Evolutionary conservation across 2,329 filamentous ascomycete species (phyloP).

Genomic region (Colletotrichum sp.): DNA sequence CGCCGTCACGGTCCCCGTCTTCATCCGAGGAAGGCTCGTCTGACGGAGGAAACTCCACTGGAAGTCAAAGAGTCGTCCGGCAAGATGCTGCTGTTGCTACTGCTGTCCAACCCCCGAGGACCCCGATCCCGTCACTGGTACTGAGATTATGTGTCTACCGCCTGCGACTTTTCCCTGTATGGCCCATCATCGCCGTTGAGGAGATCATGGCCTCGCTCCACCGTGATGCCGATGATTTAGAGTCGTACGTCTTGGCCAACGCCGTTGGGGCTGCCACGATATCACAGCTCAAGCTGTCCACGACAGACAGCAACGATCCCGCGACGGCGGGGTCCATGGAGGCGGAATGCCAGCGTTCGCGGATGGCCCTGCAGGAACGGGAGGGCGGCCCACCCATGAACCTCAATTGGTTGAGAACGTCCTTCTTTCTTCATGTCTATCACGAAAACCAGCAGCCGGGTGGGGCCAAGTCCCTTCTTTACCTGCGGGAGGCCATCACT

Average conservation of each 20-base stretch:
- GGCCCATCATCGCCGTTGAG: constrained; percentile 53
- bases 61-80: not conserved
- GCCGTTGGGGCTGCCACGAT: constrained; percentile 53
- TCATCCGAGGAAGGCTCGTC: constrained; percentile 7
- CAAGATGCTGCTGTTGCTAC: not conserved
- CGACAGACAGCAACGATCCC: constrained; percentile 32
- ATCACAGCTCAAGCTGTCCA: constrained; percentile 50
- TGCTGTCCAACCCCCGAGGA: not conserved
- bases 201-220: constrained; percentile 42
- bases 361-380: constrained; percentile 23
- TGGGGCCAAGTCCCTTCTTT: constrained; percentile 50
- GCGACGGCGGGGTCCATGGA: constrained; percentile 37
- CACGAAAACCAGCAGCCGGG: constrained; percentile 53
- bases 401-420: constrained; percentile 47
- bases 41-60: not conserved
- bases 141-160: constrained; percentile 47
- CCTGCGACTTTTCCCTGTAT: constrained; percentile 55
- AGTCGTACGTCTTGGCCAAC: constrained; percentile 45
- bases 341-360: constrained; percentile 37
- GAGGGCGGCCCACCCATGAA: constrained; percentile 33
- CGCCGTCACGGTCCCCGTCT: constrained; percentile 4
- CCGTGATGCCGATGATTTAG: constrained; percentile 33
- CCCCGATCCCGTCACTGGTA: constrained; percentile 22
- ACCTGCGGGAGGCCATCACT: constrained; percentile 56
- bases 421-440: constrained; percentile 58